Base-by-base conservation (phyloP, 352 stramenopile genomes). In the Phytophthora multivora region DNA sequence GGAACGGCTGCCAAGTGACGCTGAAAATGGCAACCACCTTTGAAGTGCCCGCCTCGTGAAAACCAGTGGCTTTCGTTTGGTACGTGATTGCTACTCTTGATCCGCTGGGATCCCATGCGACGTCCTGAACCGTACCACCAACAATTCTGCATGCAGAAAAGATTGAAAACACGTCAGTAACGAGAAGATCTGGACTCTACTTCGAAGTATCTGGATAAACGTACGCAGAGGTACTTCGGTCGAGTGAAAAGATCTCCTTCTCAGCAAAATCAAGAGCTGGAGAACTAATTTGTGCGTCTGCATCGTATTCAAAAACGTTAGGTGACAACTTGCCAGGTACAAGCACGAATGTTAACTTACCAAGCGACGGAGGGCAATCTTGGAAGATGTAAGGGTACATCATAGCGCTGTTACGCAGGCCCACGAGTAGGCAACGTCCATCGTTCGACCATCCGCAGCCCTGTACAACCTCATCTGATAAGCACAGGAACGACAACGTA, bases 351-450 rank as follows among this genome's bases (percentile, higher is more conserved):
- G 5, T 30, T 15, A 4, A 55, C 55, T 35, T 67, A 91, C 85
- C 81, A 61, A 91, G 84, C 6, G 72, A 70, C 16, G 85, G 85
- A 39, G 79, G 82, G 5, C 59, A 72, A 25, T 69, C 69, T 41
- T 78, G 68, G 43, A 93, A 91, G 25, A 81, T 70, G 51, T 93
- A 93, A n/a, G 82, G 82, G 35, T 86, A 91, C 50, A 93, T 67
- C 3, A 84, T 67, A 5, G 68, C 51, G 18, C 54, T 79, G 50
- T 89, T 88, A 13, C 76, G 79, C 23, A 79, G 77, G 2, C 72
- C 79, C n/a, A 93, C 73, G 19, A 93, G 71, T 33, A 93, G 39
- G 43, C 79, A 91, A 0, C 71, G 73, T 12, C 85, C 85, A 54
- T 93, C 78, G 35, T 62, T 86, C 5, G 85, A 91, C 85, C 85